phyloP scores from a whole-genome alignment of 129 eudicot species.

The Chrysanthemum lavandulifolium region DNA sequence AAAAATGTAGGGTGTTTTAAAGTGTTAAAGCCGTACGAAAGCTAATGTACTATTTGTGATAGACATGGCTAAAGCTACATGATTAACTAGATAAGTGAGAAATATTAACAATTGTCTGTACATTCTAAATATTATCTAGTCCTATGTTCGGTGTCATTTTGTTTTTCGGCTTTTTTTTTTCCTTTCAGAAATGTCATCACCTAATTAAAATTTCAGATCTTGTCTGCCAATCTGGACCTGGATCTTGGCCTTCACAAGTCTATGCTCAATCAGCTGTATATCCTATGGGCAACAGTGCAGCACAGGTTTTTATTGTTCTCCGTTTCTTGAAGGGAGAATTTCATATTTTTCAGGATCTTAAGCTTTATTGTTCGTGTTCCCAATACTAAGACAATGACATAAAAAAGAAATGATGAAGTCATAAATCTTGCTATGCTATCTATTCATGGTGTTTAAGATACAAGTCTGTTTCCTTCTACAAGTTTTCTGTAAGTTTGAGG shows the following conservation, averaged over 20 bases:
- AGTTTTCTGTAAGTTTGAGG: not conserved
- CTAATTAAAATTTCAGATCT: slow-evolving; percentile 54
- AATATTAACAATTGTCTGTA: not conserved
- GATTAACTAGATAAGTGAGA: slow-evolving; percentile 11
- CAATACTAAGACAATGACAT: not conserved
- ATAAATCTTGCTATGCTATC: not conserved
- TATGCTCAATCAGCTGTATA: slow-evolving; percentile 86
- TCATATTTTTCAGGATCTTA: not conserved
- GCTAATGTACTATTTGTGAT: not conserved
- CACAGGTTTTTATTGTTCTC: slow-evolving; percentile 67
- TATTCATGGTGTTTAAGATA: slow-evolving; percentile 8
- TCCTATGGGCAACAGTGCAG: slow-evolving; percentile 97
- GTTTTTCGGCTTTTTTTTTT: slow-evolving; percentile 2
- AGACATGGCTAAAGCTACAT: slow-evolving; percentile 1
- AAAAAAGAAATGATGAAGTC: slow-evolving; percentile 17
- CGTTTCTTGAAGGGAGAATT: slow-evolving; percentile 10
- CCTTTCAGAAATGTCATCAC: not conserved
- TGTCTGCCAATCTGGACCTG: slow-evolving; percentile 98
- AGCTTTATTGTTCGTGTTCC: not conserved
- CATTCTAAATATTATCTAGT: not conserved
- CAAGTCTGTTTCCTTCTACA: not conserved
- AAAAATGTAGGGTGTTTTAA: too few species aligned
- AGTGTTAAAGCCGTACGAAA: not conserved
- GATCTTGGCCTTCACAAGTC: slow-evolving; percentile 85
- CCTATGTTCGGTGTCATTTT: slow-evolving; percentile 20